Conservation (phyloP, 139 green algal genomes). For the Dunaliella primolecta region DNA sequence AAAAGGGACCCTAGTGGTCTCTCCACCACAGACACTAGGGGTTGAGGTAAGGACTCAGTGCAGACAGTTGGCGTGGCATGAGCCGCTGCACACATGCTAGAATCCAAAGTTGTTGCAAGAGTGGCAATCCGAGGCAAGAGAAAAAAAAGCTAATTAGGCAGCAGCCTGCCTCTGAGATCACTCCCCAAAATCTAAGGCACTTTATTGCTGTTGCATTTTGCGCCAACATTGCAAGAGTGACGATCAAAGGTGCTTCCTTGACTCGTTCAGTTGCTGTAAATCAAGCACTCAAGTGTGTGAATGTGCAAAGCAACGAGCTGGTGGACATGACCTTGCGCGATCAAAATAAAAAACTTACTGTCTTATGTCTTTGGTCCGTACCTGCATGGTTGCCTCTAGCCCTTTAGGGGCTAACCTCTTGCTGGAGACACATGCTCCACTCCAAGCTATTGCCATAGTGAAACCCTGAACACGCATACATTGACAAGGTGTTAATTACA, state of each 20-base stretch:
- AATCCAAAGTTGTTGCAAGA: too few relatives aligned
- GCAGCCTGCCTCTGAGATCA: too few relatives aligned
- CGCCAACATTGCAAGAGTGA: background rate
- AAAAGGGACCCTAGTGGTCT: too few relatives aligned
- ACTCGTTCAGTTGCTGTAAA: background rate
- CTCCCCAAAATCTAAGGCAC: too few relatives aligned
- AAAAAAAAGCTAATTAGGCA: too few relatives aligned
- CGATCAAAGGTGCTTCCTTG: background rate
- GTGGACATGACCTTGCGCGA: background rate
- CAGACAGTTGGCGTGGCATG: too few relatives aligned
- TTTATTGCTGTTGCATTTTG: background rate
- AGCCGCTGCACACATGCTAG: too few relatives aligned
- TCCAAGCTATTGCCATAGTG: background rate
- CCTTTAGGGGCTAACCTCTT: slow-evolving; percentile 1
- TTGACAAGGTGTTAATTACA: background rate
- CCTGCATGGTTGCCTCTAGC: background rate
- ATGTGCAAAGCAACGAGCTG: background rate
- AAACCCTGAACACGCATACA: background rate
- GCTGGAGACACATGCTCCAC: background rate
- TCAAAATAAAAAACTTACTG: background rate
- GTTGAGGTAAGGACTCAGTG: too few relatives aligned
- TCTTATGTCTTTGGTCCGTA: background rate
- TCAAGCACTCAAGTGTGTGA: too few relatives aligned
- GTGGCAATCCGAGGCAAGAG: too few relatives aligned
- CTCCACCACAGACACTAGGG: too few relatives aligned